phyloP scores from a whole-genome alignment of 345 rosid species.

The Euphorbia tirucalli region DNA sequence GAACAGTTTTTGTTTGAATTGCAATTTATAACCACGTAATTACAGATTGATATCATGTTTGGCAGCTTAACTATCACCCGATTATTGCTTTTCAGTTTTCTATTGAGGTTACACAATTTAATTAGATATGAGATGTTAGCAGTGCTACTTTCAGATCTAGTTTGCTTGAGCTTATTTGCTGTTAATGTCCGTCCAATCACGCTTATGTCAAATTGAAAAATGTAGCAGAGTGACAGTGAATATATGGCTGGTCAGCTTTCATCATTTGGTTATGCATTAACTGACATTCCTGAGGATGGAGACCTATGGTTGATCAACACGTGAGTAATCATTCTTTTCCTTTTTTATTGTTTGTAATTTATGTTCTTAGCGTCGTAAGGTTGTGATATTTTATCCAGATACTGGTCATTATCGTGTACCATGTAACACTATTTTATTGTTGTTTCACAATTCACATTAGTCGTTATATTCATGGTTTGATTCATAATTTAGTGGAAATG shows the following conservation, averaged over 20 bases:
- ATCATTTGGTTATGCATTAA: conserved; percentile 81
- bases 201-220: background rate
- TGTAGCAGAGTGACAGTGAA: conserved; percentile 91
- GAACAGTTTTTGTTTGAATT: background rate
- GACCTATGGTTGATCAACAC: conserved; percentile 96
- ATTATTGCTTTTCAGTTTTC: background rate
- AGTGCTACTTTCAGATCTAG: background rate
- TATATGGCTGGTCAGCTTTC: conserved; percentile 98
- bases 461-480: background rate
- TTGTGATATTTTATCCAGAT: background rate
- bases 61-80: background rate
- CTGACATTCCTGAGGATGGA: conserved; percentile 82
- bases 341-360: background rate
- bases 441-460: background rate
- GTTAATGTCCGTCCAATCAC: background rate
- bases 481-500: background rate
- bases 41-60: background rate
- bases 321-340: conserved; percentile 38
- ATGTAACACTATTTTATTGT: background rate
- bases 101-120: background rate
- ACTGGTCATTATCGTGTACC: background rate
- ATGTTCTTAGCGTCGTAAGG: too few relatives aligned
- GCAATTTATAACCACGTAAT: background rate
- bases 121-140: background rate
- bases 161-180: conserved; percentile 1